A percentile compares a stretch with the other conserved stretches of the same genome.
phyloP scores from a whole-genome alignment of 768 basidiomycete species.

The Macrocybe gigantea region DNA sequence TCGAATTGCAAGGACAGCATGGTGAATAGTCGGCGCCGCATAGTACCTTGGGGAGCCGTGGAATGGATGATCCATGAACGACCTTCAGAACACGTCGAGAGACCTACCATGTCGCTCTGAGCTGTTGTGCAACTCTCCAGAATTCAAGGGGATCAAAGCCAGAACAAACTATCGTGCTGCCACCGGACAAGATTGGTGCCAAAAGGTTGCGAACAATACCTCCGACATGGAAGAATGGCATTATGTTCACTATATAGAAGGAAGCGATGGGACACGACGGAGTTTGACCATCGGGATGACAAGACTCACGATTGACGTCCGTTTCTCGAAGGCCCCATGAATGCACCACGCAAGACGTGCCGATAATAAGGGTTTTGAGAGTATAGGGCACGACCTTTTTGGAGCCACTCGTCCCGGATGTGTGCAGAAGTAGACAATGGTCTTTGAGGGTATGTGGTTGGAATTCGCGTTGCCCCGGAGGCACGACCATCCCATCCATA shows the following conservation, averaged over 20 bases:
- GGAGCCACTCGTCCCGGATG: conserved; percentile 53
- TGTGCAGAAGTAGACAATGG: conserved; percentile 51
- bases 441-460: conserved; percentile 34
- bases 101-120: conserved; percentile 46
- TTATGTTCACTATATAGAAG: conserved; percentile 31
- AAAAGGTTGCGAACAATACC: conserved; percentile 55
- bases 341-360: conserved; percentile 35
- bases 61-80: conserved; percentile 2
- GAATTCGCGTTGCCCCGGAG: too few relatives aligned
- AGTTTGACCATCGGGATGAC: conserved; percentile 6
- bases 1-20: conserved; percentile 37
- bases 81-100: neutral
- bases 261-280: conserved; percentile 2
- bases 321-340: conserved; percentile 33
- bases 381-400: conserved; percentile 45
- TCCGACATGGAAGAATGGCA: conserved; percentile 58
- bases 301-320: conserved; percentile 40
- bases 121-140: conserved; percentile 33
- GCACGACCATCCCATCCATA: conserved; percentile 13
- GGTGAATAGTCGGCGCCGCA: conserved; percentile 44
- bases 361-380: conserved; percentile 35
- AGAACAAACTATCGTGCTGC: conserved; percentile 47
- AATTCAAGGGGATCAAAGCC: conserved; percentile 50
- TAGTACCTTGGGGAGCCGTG: conserved; percentile 32
- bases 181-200: conserved; percentile 51